These are phyloP conservation scores for Backusella psychrophila DNA, from an alignment of 192 early-diverging fungal species.

Conservation along the genomic window DNA sequence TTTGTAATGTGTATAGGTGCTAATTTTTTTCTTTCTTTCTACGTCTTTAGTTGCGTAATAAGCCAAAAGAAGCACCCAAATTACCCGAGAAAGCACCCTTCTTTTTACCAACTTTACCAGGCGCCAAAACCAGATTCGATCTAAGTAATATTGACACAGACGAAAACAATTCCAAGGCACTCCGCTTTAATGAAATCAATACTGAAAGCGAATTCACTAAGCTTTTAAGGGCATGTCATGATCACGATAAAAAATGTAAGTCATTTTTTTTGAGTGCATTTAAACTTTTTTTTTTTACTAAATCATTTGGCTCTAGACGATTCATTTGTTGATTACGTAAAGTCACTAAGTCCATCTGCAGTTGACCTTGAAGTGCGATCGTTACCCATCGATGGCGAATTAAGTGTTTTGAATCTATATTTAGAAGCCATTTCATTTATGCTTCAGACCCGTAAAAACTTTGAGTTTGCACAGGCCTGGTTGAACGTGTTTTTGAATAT, in stretches of 20 bases:
- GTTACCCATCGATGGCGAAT: constrained; percentile 64
- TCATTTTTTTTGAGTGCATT: not conserved
- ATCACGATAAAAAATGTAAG: constrained; percentile 36
- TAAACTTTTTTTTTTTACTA: constrained; percentile 3
- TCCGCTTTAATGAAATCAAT: constrained; percentile 47
- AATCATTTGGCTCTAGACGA: constrained; percentile 36
- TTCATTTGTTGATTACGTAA: constrained; percentile 68
- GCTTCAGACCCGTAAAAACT: constrained; percentile 69
- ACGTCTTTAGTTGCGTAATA: constrained; percentile 71
- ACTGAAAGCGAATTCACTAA: constrained; percentile 62
- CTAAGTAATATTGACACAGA: constrained; percentile 27
- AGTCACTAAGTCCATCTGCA: constrained; percentile 76
- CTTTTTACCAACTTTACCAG: constrained; percentile 84
- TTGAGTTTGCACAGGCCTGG: constrained; percentile 83
- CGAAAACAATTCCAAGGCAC: constrained; percentile 31
- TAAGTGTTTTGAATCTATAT: constrained; percentile 62
- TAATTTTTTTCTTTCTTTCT: not conserved
- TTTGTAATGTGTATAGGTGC: not conserved
- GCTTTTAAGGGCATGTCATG: constrained; percentile 51
- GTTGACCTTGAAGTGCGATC: constrained; percentile 86
- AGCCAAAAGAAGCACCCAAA: constrained; percentile 86
- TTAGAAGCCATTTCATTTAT: constrained; percentile 60
- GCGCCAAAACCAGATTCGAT: constrained; percentile 43
- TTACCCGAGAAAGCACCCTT: constrained; percentile 90
- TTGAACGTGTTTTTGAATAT: constrained; percentile 77